Conservation (phyloP, 2,329 filamentous ascomycete species). For the Aspergillus ibericus region DNA sequence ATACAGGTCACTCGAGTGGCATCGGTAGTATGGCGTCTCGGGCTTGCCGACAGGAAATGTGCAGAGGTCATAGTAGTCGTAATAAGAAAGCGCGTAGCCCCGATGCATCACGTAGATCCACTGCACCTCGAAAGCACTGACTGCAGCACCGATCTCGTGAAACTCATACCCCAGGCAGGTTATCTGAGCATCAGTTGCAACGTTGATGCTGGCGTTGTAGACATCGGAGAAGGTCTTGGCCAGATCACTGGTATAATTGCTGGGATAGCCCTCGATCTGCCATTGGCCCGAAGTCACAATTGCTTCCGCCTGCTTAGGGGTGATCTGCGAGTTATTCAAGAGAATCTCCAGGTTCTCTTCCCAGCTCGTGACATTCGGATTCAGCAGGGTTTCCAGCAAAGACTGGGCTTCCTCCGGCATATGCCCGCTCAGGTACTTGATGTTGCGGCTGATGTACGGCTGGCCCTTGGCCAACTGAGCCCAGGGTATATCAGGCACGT, state of each 20-base stretch:
- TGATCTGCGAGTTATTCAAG: conserved; percentile 37
- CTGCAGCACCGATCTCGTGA: conserved; percentile 49
- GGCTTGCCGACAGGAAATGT: conserved; percentile 47
- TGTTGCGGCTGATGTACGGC: conserved; percentile 43
- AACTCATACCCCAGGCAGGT: conserved; percentile 60
- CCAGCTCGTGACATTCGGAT: conserved; percentile 42
- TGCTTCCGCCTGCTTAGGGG: conserved; percentile 42
- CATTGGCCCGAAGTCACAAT: conserved; percentile 52
- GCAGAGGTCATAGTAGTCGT: conserved; percentile 54
- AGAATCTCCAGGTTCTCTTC: conserved; percentile 48
- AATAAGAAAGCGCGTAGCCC: conserved; percentile 54
- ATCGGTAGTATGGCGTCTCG: conserved; percentile 50
- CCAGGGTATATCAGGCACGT: conserved; percentile 54
- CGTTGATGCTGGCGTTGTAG: conserved; percentile 51
- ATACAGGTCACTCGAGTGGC: conserved; percentile 57
- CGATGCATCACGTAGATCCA: conserved; percentile 49
- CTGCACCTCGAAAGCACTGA: conserved; percentile 43
- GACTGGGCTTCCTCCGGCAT: conserved; percentile 58
- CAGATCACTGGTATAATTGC: conserved; percentile 51
- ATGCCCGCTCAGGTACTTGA: conserved; percentile 42
- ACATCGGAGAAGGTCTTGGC: neutral
- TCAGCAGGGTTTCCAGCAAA: conserved; percentile 52
- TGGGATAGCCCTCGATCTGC: conserved; percentile 40
- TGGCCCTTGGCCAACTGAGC: conserved; percentile 45
- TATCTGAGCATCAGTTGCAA: conserved; percentile 60